Percentiles rank a stretch among this genome's conserved stretches.
These are phyloP conservation scores for Coriolopsis trogii DNA, from an alignment of 1,284 basidiomycete genomes.

Conservation along the genomic window DNA sequence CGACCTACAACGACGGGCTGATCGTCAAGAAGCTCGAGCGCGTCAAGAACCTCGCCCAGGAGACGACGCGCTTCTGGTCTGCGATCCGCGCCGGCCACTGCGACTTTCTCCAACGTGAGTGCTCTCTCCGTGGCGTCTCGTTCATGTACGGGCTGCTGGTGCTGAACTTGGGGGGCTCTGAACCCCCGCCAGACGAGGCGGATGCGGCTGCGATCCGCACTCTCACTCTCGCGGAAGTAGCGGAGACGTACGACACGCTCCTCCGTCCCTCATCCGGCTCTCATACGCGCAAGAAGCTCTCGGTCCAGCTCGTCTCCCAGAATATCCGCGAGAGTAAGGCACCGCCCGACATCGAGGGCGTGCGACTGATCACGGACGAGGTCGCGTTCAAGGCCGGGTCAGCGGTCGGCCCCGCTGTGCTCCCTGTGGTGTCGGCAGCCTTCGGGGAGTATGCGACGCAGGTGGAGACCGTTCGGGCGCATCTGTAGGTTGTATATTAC, in stretches of 20 bases:
- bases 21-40: constrained; percentile 30
- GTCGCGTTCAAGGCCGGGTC: constrained; percentile 27
- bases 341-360: not conserved
- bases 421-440: constrained; percentile 19
- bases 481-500: not conserved
- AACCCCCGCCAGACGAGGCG: constrained; percentile 32
- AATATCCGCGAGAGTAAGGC: constrained; percentile 17
- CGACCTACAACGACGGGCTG: constrained; percentile 31
- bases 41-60: constrained; percentile 33
- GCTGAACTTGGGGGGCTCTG: too few species aligned
- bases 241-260: constrained; percentile 27
- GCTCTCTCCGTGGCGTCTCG: not conserved
- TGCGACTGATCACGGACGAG: constrained; percentile 1
- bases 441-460: constrained; percentile 15
- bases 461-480: too few species aligned
- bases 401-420: constrained; percentile 27
- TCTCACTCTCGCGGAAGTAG: constrained; percentile 25
- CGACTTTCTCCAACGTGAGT: constrained; percentile 33
- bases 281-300: constrained; percentile 31
- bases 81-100: constrained; percentile 30
- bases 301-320: constrained; percentile 32
- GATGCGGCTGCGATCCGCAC: constrained; percentile 26
- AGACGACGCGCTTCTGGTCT: constrained; percentile 32
- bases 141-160: too few species aligned
- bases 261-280: constrained; percentile 25